Evolutionary conservation across 805 yeast genomes (phyloP).

Genomic region (baker's yeast (Saccharomyces cerevisiae)): DNA sequence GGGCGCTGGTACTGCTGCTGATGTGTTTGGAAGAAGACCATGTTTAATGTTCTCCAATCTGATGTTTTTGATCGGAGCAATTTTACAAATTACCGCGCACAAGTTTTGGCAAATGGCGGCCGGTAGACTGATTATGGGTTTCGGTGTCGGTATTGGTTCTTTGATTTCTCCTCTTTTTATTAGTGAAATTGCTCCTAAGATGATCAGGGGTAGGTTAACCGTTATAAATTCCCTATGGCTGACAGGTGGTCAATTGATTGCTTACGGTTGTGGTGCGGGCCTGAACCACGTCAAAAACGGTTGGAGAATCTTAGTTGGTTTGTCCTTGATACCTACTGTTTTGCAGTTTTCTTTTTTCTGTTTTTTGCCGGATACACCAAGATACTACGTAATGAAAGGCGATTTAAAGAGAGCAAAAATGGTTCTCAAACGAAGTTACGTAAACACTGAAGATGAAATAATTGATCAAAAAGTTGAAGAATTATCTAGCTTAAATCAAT

Average conservation of each 20-base stretch:
- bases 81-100: conserved; percentile 72
- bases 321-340: conserved; percentile 81
- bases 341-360: conserved; percentile 67
- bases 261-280: conserved; percentile 91
- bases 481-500: conserved; percentile 40
- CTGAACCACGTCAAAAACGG: conserved; percentile 66
- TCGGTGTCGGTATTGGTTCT: conserved; percentile 94
- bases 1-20: conserved; percentile 76
- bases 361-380: conserved; percentile 93
- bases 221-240: conserved; percentile 82
- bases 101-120: conserved; percentile 84
- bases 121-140: conserved; percentile 90
- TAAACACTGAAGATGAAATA: conserved; percentile 51
- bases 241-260: conserved; percentile 91
- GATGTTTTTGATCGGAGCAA: conserved; percentile 77
- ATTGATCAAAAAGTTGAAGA: conserved; percentile 64
- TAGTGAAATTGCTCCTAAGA: conserved; percentile 85
- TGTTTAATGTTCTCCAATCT: conserved; percentile 76
- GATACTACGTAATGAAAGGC: conserved; percentile 73
- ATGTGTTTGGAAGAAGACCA: conserved; percentile 74
- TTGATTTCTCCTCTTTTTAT: conserved; percentile 90
- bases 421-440: conserved; percentile 58
- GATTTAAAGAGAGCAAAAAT: conserved; percentile 53
- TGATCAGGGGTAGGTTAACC: conserved; percentile 84
- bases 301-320: conserved; percentile 88